A percentile compares a stretch with the other conserved stretches of the same genome.
Evolutionary conservation across 306 rosid genomes (phyloP).

Genomic region (Pyrus betulifolia): DNA sequence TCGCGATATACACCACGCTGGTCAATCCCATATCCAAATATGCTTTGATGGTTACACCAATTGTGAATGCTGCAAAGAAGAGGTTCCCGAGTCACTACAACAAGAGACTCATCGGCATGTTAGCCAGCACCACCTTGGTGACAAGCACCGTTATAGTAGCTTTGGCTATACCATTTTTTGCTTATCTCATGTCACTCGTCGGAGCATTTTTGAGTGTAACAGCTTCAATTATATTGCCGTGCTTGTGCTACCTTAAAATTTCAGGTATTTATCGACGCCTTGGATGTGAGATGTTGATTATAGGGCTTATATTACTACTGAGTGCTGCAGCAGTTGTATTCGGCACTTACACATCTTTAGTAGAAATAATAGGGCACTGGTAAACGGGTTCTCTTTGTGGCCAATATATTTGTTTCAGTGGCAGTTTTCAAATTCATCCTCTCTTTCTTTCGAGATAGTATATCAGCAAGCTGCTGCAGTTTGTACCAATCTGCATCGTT

Average conservation of each 20-base stretch:
- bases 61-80: slow-evolving; percentile 45
- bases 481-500: background rate
- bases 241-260: slow-evolving; percentile 56
- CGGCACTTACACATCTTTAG: slow-evolving; percentile 49
- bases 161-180: slow-evolving; percentile 44
- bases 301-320: slow-evolving; percentile 23
- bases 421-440: background rate
- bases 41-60: slow-evolving; percentile 60
- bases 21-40: slow-evolving; percentile 37
- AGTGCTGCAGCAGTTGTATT: slow-evolving; percentile 27
- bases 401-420: background rate
- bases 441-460: background rate
- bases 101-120: slow-evolving; percentile 21
- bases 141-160: slow-evolving; percentile 48
- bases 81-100: slow-evolving; percentile 30
- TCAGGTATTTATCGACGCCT: slow-evolving; percentile 28
- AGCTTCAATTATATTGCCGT: slow-evolving; percentile 59
- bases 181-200: slow-evolving; percentile 56
- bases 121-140: slow-evolving; percentile 33
- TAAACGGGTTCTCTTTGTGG: background rate
- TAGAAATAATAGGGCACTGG: slow-evolving; percentile 26
- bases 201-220: slow-evolving; percentile 62
- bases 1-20: slow-evolving; percentile 17
- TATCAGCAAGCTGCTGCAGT: background rate
- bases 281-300: slow-evolving; percentile 25